A percentile compares a stretch with the other conserved stretches of the same genome.
phyloP scores from a whole-genome alignment of 2,329 filamentous ascomycete species.

The Xenosphaeropsis pyriputrescens region DNA sequence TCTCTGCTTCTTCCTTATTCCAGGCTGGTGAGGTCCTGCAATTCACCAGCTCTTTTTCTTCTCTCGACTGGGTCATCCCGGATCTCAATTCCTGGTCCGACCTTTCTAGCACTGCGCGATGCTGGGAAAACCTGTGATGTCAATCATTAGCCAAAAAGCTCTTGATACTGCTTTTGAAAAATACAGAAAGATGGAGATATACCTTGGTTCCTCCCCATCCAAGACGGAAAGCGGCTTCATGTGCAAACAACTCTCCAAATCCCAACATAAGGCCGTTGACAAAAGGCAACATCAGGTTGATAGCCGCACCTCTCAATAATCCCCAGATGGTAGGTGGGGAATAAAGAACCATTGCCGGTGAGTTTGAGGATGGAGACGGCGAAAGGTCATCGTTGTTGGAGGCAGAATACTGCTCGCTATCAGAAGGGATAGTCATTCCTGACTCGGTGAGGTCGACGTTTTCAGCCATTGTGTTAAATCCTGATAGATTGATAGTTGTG shows the following conservation, averaged over 20 bases:
- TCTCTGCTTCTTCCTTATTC: slow-evolving; percentile 11
- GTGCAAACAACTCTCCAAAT: slow-evolving; percentile 91
- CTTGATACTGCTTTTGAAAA: neutral
- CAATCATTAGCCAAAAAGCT: too few species aligned
- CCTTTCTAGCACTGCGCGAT: slow-evolving; percentile 27
- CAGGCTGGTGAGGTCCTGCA: slow-evolving; percentile 48
- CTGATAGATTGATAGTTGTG: neutral
- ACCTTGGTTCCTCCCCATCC: slow-evolving; percentile 95
- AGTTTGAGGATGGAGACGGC: slow-evolving; percentile 42
- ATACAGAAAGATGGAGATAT: slow-evolving; percentile 15
- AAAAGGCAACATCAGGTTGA: slow-evolving; percentile 91
- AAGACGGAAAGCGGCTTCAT: slow-evolving; percentile 84
- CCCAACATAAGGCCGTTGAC: slow-evolving; percentile 97
- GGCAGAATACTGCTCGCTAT: slow-evolving; percentile 70
- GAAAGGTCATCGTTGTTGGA: slow-evolving; percentile 48
- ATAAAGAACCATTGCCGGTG: slow-evolving; percentile 66
- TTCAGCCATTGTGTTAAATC: slow-evolving; percentile 34
- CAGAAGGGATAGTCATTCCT: slow-evolving; percentile 63
- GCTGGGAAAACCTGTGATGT: slow-evolving; percentile 16
- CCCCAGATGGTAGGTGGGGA: slow-evolving; percentile 79
- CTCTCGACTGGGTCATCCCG: slow-evolving; percentile 42
- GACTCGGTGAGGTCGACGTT: slow-evolving; percentile 51
- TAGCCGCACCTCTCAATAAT: slow-evolving; percentile 73
- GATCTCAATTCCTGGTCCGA: slow-evolving; percentile 75
- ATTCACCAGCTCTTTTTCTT: slow-evolving; percentile 28